Evolutionary conservation across 345 rosid species (phyloP).

Genomic region (Excoecaria cochinchinensis): DNA sequence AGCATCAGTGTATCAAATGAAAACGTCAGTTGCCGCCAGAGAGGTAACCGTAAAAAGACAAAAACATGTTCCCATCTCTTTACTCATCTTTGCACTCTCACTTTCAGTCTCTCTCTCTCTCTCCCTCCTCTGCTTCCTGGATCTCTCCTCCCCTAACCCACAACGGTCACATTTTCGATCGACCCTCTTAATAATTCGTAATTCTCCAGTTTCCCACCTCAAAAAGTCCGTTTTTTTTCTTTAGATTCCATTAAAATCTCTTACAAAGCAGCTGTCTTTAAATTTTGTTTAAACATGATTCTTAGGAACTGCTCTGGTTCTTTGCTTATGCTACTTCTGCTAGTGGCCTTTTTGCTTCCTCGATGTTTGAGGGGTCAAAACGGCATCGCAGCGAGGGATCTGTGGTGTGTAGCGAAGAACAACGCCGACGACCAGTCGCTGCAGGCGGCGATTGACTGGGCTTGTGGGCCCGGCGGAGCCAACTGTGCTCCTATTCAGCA

Average conservation of each 20-base stretch:
- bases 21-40: conserved; percentile 5
- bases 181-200: background rate
- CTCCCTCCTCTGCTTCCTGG: background rate
- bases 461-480: conserved; percentile 71
- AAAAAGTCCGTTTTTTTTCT: background rate
- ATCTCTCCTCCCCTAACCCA: background rate
- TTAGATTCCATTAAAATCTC: background rate
- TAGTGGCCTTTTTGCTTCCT: conserved; percentile 1
- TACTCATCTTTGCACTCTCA: background rate
- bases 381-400: conserved; percentile 40
- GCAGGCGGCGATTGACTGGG: conserved; percentile 72
- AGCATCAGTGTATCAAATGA: no score
- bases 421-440: conserved; percentile 73
- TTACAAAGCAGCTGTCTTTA: background rate
- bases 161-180: conserved; percentile 22
- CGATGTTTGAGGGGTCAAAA: conserved; percentile 15
- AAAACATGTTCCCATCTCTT: conserved; percentile 4
- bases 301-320: background rate
- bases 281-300: background rate
- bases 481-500: conserved; percentile 59
- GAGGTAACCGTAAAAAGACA: background rate
- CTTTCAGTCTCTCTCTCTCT: background rate
- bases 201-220: conserved; percentile 5
- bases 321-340: background rate
- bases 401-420: conserved; percentile 93